Evolutionary conservation across 108 stramenopile species (phyloP), one percentile per base, ranked within the genome.

Genomic region (Nitzschia sp.): DNA sequence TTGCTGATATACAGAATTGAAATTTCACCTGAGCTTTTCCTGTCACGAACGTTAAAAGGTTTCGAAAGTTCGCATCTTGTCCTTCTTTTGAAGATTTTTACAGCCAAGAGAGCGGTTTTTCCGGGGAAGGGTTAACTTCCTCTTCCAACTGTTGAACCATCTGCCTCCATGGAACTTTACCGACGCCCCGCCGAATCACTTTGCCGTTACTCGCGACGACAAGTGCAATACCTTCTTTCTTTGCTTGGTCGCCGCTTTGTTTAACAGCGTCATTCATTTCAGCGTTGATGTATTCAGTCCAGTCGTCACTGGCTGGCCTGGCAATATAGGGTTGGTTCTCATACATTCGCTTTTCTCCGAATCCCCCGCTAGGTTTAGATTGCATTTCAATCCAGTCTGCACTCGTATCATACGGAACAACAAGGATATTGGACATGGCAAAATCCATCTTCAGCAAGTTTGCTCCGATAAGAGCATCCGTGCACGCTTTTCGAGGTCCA

Each of bases 311-410:
- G 1, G 76, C 66, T 8, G 85, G 70, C 45, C 76, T 68, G 1
- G 91, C 91, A 41, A 90, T 82, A 57, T 86, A 93, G n/a, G 91
- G 79, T 62, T 89, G 87, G 0, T 76, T 89, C 68, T 93, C 91
- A 47, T 88, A 93, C 5, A 72, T 58, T 15, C 89, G 88, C n/a
- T 80, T 68, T 16, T 75, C 78, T 17, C 85, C 88, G 63, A 93
- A 93, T 16, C 91, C 91, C 17, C 82, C 80, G 28, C 61, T 72
- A 0, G 88, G 85, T 53, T 75, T 63, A n/a, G 67, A 32, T 11
- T 68, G 63, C 38, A 67, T 52, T 9, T 83, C 84, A 11, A 67
- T 66, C 32, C 27, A 58, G 45, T 59, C 64, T 11, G 63, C 36
- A 41, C 81, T 85, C 22, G 83, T 89, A 32, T 92, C 91, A 52